Conservation (phyloP, 495 filamentous ascomycete species). For the Haplographium delicatum region DNA sequence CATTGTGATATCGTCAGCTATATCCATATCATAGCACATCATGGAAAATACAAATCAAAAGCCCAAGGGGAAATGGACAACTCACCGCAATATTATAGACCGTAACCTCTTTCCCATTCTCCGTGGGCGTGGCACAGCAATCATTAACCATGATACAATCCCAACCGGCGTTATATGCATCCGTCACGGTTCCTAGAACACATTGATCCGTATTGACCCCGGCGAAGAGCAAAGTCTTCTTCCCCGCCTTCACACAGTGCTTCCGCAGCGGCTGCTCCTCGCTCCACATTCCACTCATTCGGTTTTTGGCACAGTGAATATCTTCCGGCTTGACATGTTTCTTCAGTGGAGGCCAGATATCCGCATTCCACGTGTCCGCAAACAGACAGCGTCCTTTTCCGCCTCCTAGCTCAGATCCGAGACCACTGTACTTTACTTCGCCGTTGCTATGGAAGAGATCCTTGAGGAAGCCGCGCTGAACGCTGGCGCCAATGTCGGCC, state of each 20-base stretch:
- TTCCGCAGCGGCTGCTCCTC: slow-evolving; percentile 29
- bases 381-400: slow-evolving; percentile 45
- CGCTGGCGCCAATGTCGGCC: slow-evolving; percentile 41
- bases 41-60: too few relatives aligned
- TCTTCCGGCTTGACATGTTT: slow-evolving; percentile 31
- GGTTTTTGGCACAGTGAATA: slow-evolving; percentile 50
- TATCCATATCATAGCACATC: too few relatives aligned
- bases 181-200: slow-evolving; percentile 47
- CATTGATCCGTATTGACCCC: slow-evolving; percentile 60
- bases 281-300: slow-evolving; percentile 52
- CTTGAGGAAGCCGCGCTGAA: slow-evolving; percentile 43
- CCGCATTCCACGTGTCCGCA: slow-evolving; percentile 50
- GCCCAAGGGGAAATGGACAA: not conserved
- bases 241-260: slow-evolving; percentile 27
- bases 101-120: slow-evolving; percentile 27
- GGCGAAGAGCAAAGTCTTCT: slow-evolving; percentile 46
- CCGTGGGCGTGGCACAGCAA: slow-evolving; percentile 45
- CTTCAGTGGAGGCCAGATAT: slow-evolving; percentile 41
- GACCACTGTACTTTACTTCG: slow-evolving; percentile 30
- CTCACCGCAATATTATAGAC: slow-evolving; percentile 31
- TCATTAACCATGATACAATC: slow-evolving; percentile 52
- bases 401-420: slow-evolving; percentile 41
- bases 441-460: slow-evolving; percentile 20
- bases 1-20: not conserved
- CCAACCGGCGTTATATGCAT: slow-evolving; percentile 48